Conservation (phyloP, 2,329 filamentous ascomycete species). For the Fonsecaea pedrosoi region DNA sequence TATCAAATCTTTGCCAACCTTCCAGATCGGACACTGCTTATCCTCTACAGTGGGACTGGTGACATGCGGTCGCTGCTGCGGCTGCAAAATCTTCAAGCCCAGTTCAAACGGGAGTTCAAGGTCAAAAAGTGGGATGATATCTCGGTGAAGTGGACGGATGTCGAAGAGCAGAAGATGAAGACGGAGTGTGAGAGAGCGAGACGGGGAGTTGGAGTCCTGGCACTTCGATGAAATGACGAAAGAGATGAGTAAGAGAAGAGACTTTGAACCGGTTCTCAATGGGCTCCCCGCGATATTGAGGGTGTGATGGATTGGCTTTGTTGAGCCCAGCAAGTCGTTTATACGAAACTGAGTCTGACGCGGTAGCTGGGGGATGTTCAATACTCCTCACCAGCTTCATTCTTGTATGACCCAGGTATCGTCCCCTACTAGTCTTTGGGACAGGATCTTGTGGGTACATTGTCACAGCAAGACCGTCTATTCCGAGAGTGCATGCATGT, state of each 20-base stretch:
- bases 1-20: constrained; percentile 61
- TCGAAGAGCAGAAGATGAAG: constrained; percentile 65
- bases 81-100: constrained; percentile 63
- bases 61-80: constrained; percentile 64
- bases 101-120: constrained; percentile 63
- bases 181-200: constrained; percentile 63
- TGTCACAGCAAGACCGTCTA: neutral
- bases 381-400: neutral
- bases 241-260: neutral
- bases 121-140: constrained; percentile 69
- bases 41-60: constrained; percentile 69
- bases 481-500: neutral
- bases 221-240: constrained; percentile 58
- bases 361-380: neutral
- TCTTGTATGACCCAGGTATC: neutral
- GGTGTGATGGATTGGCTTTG: neutral
- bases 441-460: neutral
- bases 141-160: constrained; percentile 69
- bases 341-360: neutral
- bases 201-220: constrained; percentile 65
- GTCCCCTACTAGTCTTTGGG: neutral
- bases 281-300: neutral
- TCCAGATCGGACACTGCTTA: constrained; percentile 62
- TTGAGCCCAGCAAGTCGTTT: neutral
- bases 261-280: neutral